Percentiles rank a stretch among this genome's conserved stretches.
phyloP scores from a whole-genome alignment of 2,329 filamentous ascomycete genomes.

The Cadophora malorum region DNA sequence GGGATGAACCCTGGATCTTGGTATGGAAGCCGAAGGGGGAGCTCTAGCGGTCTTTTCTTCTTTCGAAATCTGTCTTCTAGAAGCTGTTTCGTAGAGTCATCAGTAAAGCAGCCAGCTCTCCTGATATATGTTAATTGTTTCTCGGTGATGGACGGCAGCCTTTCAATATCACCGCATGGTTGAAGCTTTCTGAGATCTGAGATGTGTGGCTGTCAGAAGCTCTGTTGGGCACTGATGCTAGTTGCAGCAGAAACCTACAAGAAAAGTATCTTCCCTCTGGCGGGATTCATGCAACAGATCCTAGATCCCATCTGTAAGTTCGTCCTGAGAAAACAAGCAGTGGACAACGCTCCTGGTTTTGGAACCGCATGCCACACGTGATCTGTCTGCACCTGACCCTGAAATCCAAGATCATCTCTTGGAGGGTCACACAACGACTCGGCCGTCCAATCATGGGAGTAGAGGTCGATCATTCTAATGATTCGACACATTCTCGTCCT shows the following conservation, averaged over 20 bases:
- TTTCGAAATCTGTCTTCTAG: background rate
- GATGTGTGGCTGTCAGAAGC: background rate
- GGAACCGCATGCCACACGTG: background rate
- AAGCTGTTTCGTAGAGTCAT: background rate
- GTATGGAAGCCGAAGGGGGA: background rate
- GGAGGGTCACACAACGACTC: slow-evolving; percentile 2
- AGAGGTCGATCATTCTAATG: background rate
- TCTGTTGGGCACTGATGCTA: background rate
- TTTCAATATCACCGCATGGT: too few species aligned
- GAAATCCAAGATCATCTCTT: background rate
- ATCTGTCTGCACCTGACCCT: background rate
- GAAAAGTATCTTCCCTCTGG: background rate
- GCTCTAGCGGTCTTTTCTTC: background rate
- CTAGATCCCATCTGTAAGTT: background rate
- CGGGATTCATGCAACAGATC: background rate
- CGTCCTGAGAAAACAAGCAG: background rate
- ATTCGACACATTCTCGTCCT: background rate
- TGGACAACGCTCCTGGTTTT: background rate
- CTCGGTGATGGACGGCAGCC: too few species aligned
- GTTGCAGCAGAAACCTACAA: background rate
- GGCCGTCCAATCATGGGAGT: background rate
- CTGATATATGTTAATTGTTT: too few species aligned
- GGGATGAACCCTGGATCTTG: background rate
- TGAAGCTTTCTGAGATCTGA: background rate
- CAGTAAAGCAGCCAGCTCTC: too few species aligned